phyloP scores from a whole-genome alignment of 2,329 filamentous ascomycete genomes.

The Hysterium pulicare region DNA sequence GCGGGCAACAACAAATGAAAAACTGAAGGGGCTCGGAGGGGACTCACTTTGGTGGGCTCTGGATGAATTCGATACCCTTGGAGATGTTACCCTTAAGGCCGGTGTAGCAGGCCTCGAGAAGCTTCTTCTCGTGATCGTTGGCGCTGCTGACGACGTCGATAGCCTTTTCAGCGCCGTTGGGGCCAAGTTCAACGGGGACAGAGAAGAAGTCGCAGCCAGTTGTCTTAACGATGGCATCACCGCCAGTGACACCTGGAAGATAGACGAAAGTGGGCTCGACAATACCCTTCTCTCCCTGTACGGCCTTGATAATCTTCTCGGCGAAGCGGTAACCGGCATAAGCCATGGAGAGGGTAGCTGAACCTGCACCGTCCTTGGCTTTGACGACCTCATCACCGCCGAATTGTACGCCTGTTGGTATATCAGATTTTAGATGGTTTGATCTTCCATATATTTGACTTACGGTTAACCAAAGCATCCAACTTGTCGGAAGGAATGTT shows the following conservation, averaged over 20 bases:
- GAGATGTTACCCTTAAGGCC: slow-evolving; percentile 89
- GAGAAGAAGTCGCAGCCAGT: slow-evolving; percentile 92
- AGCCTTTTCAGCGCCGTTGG: slow-evolving; percentile 81
- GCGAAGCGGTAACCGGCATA: slow-evolving; percentile 95
- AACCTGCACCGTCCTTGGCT: slow-evolving; percentile 88
- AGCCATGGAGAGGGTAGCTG: slow-evolving; percentile 90
- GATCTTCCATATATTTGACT: slow-evolving; percentile 36
- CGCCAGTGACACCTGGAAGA: slow-evolving; percentile 83
- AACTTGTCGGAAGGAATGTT: slow-evolving; percentile 86
- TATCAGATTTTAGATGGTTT: slow-evolving; percentile 8
- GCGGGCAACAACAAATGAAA: neutral
- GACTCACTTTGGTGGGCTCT: slow-evolving; percentile 60
- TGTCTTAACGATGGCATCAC: slow-evolving; percentile 78
- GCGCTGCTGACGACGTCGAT: slow-evolving; percentile 73
- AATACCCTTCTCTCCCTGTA: slow-evolving; percentile 85
- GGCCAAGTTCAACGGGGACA: slow-evolving; percentile 87
- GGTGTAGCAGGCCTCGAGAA: slow-evolving; percentile 70
- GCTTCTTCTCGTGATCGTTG: slow-evolving; percentile 83
- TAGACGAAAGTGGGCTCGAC: slow-evolving; percentile 96
- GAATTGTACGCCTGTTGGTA: slow-evolving; percentile 71
- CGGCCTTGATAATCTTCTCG: slow-evolving; percentile 86
- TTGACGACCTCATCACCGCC: slow-evolving; percentile 96
- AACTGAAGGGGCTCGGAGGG: neutral
- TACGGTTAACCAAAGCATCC: slow-evolving; percentile 81
- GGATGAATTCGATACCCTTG: slow-evolving; percentile 88